phyloP scores from a whole-genome alignment of 2,329 filamentous ascomycete species.

The Diplodia scrobiculata region DNA sequence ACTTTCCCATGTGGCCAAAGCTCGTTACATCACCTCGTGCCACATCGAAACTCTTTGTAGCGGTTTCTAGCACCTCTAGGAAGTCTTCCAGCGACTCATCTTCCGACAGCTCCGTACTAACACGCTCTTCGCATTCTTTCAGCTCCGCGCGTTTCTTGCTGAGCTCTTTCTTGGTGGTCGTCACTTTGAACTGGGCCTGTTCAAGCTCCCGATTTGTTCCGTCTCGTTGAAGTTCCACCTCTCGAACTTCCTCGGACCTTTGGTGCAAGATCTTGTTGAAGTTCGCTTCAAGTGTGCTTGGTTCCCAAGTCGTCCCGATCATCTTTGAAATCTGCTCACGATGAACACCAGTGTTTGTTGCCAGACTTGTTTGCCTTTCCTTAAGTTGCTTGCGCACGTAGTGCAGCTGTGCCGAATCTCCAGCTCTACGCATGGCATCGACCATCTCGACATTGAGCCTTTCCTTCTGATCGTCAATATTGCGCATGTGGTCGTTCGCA shows the following conservation, averaged over 20 bases:
- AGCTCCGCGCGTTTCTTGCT: constrained; percentile 66
- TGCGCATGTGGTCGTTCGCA: constrained; percentile 65
- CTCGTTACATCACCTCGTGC: constrained; percentile 67
- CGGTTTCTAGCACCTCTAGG: constrained; percentile 54
- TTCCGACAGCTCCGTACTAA: constrained; percentile 49
- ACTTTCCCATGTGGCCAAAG: constrained; percentile 68
- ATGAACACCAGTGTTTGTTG: constrained; percentile 77
- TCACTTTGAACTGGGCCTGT: constrained; percentile 73
- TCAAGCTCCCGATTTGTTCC: constrained; percentile 70
- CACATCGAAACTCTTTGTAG: constrained; percentile 56
- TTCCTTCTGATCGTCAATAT: constrained; percentile 71
- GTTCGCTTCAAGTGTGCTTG: constrained; percentile 67
- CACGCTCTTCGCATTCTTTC: constrained; percentile 62
- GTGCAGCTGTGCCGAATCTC: constrained; percentile 81
- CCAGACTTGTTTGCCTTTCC: constrained; percentile 71
- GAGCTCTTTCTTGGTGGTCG: constrained; percentile 64
- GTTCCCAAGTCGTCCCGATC: constrained; percentile 68
- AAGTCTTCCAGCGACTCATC: constrained; percentile 48
- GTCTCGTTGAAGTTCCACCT: constrained; percentile 71
- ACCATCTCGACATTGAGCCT: constrained; percentile 77
- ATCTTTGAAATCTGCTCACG: constrained; percentile 67
- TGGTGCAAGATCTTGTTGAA: constrained; percentile 66
- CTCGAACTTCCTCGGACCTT: constrained; percentile 61
- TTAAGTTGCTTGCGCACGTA: constrained; percentile 77
- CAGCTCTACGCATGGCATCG: constrained; percentile 77